Evolutionary conservation across 2,329 filamentous ascomycete species (phyloP).

Genomic region (Paraphaeosphaeria sporulosa): DNA sequence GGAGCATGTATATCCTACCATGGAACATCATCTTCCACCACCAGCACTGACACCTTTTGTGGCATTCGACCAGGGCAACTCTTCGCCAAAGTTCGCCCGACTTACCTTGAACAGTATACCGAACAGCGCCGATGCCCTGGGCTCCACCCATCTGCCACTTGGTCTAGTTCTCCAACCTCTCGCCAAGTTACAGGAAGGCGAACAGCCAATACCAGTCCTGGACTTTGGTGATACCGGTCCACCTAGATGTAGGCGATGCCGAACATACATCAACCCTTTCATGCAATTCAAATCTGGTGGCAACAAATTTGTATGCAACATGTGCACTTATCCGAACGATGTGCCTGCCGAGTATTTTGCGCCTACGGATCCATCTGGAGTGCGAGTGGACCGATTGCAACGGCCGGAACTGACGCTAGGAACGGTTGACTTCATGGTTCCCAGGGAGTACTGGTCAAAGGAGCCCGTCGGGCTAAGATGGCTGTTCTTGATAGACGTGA

Average conservation of each 20-base stretch:
- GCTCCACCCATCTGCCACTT: conserved; percentile 82
- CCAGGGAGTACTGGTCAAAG: conserved; percentile 98
- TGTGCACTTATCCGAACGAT: conserved; percentile 97
- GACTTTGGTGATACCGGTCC: conserved; percentile 94
- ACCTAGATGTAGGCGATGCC: conserved; percentile 88
- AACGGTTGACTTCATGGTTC: conserved; percentile 95
- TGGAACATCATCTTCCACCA: conserved; percentile 91
- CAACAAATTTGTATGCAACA: conserved; percentile 97
- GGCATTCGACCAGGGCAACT: conserved; percentile 94
- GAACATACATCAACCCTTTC: conserved; percentile 98
- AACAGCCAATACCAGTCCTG: conserved; percentile 86
- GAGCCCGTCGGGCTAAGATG: conserved; percentile 87
- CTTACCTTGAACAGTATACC: conserved; percentile 95
- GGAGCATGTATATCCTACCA: conserved; percentile 89
- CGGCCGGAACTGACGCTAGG: conserved; percentile 88
- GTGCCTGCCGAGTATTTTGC: conserved; percentile 92
- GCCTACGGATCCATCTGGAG: conserved; percentile 84
- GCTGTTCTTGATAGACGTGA: conserved; percentile 93
- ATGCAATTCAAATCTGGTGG: conserved; percentile 96
- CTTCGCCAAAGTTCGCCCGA: conserved; percentile 91
- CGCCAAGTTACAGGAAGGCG: conserved; percentile 81
- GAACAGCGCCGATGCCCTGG: conserved; percentile 77
- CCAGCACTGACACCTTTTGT: conserved; percentile 89
- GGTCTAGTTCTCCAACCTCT: conserved; percentile 90
- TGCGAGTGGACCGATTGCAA: conserved; percentile 86